Percentiles rank a stretch among this genome's conserved stretches.
Conservation (phyloP, 805 yeast species). For the Candida hungchunana region DNA sequence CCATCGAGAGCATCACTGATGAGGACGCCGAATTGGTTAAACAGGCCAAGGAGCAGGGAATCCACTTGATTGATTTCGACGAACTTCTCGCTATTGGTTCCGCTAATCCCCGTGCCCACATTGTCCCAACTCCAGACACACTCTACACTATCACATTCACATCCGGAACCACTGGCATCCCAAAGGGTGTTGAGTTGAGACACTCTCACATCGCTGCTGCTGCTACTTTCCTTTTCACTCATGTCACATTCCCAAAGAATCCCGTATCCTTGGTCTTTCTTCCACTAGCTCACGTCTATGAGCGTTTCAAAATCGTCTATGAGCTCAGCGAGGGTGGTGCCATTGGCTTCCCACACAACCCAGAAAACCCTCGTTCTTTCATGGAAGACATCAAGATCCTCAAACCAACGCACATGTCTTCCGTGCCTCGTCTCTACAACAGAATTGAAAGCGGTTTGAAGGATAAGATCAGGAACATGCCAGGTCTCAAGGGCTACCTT, state of each 20-base stretch:
- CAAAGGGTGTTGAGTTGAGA: conserved; percentile 62
- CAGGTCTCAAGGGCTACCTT: conserved; percentile 40
- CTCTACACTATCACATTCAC: conserved; percentile 65
- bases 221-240: conserved; percentile 39
- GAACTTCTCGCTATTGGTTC: conserved; percentile 37
- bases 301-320: conserved; percentile 41
- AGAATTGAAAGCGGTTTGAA: conserved; percentile 59
- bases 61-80: conserved; percentile 31
- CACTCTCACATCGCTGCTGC: conserved; percentile 50
- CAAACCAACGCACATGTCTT: conserved; percentile 49
- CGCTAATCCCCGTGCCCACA: conserved; percentile 37
- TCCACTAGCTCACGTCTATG: conserved; percentile 59
- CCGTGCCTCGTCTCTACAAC: conserved; percentile 63
- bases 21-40: conserved; percentile 31
- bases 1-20: conserved; percentile 45
- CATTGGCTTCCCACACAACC: conserved; percentile 52
- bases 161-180: conserved; percentile 72
- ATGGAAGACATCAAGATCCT: conserved; percentile 54
- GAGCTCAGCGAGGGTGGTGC: conserved; percentile 44
- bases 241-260: conserved; percentile 28
- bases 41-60: conserved; percentile 26
- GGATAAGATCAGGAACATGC: conserved; percentile 40
- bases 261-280: conserved; percentile 38
- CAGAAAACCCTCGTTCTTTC: conserved; percentile 46
- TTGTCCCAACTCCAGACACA: conserved; percentile 49